A percentile compares a stretch with the other conserved stretches of the same genome.
Evolutionary conservation across 768 basidiomycete genomes (phyloP).

Genomic region (Guyanaporus albipodus): DNA sequence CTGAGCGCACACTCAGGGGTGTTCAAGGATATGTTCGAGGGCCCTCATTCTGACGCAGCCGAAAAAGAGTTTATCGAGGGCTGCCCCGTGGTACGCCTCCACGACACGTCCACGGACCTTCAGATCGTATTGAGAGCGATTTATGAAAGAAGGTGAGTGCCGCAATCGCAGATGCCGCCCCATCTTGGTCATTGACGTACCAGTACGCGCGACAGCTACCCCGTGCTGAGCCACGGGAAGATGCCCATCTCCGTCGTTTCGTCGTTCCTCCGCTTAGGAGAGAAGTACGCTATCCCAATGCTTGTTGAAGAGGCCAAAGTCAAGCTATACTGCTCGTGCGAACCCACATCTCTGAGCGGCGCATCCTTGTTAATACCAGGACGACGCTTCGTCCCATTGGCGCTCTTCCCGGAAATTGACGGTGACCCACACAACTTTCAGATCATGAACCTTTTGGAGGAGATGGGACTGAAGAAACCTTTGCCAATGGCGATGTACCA

Average conservation of each 20-base stretch:
- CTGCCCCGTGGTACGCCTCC: slow-evolving; percentile 18
- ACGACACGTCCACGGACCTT: slow-evolving; percentile 11
- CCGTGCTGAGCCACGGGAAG: neutral
- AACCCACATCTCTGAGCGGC: neutral
- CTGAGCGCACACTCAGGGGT: slow-evolving; percentile 25
- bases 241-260: neutral
- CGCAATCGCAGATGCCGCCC: neutral
- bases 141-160: slow-evolving; percentile 13
- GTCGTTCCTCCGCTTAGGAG: slow-evolving; percentile 13
- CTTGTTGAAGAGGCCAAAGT: slow-evolving; percentile 9
- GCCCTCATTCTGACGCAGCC: neutral
- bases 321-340: neutral
- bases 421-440: slow-evolving; percentile 15
- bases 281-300: slow-evolving; percentile 15
- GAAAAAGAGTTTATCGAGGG: slow-evolving; percentile 10
- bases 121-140: slow-evolving; percentile 13
- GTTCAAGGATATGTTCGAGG: slow-evolving; percentile 28
- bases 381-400: rapidly evolving
- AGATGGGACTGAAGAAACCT: neutral
- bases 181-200: neutral
- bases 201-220: neutral
- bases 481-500: slow-evolving; percentile 10
- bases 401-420: neutral
- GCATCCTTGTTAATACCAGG: neutral
- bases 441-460: slow-evolving; percentile 13